These are phyloP conservation scores for Mycena haematopus DNA, from an alignment of 768 basidiomycete species.

Conservation along the genomic window DNA sequence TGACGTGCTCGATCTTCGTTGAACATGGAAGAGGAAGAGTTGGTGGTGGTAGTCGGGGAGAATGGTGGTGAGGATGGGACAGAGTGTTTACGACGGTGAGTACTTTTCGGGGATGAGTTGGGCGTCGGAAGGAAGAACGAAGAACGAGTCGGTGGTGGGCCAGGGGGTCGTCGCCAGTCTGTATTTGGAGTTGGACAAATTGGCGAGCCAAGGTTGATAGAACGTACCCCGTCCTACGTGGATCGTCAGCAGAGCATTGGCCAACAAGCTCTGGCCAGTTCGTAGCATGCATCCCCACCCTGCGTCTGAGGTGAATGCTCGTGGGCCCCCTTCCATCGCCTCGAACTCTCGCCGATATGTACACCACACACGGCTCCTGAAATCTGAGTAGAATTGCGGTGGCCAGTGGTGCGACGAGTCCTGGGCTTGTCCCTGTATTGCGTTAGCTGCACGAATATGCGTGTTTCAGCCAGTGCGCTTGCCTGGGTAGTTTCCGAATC, in stretches of 20 bases:
- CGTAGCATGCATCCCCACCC: constrained; percentile 95
- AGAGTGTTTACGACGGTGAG: constrained; percentile 28
- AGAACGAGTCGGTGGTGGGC: constrained; percentile 17
- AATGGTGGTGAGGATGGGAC: constrained; percentile 55
- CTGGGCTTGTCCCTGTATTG: constrained; percentile 10
- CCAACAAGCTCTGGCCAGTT: constrained; percentile 85
- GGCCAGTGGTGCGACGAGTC: constrained; percentile 27
- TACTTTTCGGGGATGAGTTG: constrained; percentile 28
- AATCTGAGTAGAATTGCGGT: constrained; percentile 25
- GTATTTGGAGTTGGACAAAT: not conserved
- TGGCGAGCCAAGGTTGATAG: constrained; percentile 38
- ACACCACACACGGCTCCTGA: constrained; percentile 39
- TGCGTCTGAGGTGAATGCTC: constrained; percentile 83
- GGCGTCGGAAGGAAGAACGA: constrained; percentile 29
- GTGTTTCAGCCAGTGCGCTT: no score
- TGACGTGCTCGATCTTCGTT: constrained; percentile 48
- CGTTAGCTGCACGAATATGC: not conserved
- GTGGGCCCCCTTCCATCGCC: constrained; percentile 68
- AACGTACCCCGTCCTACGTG: constrained; percentile 75
- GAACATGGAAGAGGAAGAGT: constrained; percentile 15
- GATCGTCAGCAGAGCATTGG: constrained; percentile 76
- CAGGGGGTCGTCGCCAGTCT: constrained; percentile 87
- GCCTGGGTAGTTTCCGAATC: constrained; percentile 10
- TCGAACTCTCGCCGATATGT: constrained; percentile 50
- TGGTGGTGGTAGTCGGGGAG: constrained; percentile 21